Evolutionary conservation across 306 rosid genomes (phyloP).

Genomic region (Fragaria iinumae): DNA sequence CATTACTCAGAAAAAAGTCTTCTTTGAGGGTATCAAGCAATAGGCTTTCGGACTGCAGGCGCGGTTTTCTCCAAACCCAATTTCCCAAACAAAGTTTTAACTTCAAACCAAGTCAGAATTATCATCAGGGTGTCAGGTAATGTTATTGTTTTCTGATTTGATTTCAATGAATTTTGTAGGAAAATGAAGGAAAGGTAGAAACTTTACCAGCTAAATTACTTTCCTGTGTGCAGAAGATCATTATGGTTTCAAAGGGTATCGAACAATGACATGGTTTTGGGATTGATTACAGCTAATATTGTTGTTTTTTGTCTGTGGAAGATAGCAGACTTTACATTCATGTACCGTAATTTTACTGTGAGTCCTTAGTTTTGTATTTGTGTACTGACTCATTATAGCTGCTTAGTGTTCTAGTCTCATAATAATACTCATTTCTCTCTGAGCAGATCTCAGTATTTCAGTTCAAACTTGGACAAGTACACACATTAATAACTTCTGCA

Average conservation of each 20-base stretch:
- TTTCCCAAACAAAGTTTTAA: constrained; percentile 33
- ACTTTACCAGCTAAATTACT: too few species aligned
- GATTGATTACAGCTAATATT: constrained; percentile 72
- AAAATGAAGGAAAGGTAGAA: constrained; percentile 5
- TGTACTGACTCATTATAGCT: constrained; percentile 10
- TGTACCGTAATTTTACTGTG: constrained; percentile 68
- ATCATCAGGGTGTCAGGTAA: constrained; percentile 46
- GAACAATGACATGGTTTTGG: background rate
- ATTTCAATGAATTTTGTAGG: background rate
- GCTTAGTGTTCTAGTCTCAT: constrained; percentile 19
- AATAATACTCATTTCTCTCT: constrained; percentile 21
- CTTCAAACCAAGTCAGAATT: constrained; percentile 24
- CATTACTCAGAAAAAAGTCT: constrained; percentile 25
- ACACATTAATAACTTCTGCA: constrained; percentile 78
- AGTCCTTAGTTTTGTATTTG: constrained; percentile 34
- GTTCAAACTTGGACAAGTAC: constrained; percentile 55
- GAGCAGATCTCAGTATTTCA: constrained; percentile 71
- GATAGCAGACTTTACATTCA: constrained; percentile 47
- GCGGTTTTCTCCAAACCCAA: constrained; percentile 27
- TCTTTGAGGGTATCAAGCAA: background rate
- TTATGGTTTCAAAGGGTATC: background rate
- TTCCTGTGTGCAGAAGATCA: background rate
- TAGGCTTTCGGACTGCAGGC: constrained; percentile 23
- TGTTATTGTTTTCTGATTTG: constrained; percentile 1
- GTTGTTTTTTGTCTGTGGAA: constrained; percentile 66